Base-by-base conservation (phyloP, 192 early-diverging fungal species). In the Entomortierella chlamydospora region DNA sequence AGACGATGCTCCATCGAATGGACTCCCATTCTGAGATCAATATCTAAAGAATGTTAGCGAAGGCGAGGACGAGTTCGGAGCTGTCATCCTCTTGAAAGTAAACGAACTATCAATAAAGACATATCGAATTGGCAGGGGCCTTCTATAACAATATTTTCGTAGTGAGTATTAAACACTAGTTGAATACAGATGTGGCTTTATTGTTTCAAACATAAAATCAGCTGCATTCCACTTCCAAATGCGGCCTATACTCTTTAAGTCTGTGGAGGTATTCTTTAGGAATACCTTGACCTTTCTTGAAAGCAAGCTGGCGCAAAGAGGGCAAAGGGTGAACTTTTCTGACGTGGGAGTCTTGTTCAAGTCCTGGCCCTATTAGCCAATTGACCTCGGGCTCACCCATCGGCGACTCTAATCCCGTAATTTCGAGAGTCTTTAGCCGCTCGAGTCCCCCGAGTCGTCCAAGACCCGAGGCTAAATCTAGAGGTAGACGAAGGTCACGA, bases 1-100 rank as follows among this genome's bases (percentile, higher is more conserved):
- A 23, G 64, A 83, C 39, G 83, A 84, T 23, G 83, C 61, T 1
- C n/a, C 82, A 86, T 49, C 70, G 82, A n/a, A 42, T 86, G 62
- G 63, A 72, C 52, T n/a, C 57, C 45, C 47, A 71, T 72, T 17
- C 29, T 70, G 23, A 42, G 63, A 37, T 22, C 64, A 0, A 87
- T 84, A 8, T 51, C 77, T 43, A 78, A 87, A n/a, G 55, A 82
- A 5, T 87, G 84, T 63, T 65, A 81, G 60, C 42, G 60, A 2
- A 81, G 81, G 54, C 63, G 73, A n/a, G 37, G 54, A n/a, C 68
- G 60, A 5, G 58, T 84, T 0, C 84, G 83, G 85, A 59, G 83
- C 8, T 64, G 73, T 59, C 83, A 81, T 37, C 65, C 81, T 47
- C 41, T 68, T 2, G 66, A 68, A 18, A 56, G 66, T 29, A 68